Base-by-base conservation (phyloP, 768 basidiomycete genomes). In the Candolleomyces efflorescens region DNA sequence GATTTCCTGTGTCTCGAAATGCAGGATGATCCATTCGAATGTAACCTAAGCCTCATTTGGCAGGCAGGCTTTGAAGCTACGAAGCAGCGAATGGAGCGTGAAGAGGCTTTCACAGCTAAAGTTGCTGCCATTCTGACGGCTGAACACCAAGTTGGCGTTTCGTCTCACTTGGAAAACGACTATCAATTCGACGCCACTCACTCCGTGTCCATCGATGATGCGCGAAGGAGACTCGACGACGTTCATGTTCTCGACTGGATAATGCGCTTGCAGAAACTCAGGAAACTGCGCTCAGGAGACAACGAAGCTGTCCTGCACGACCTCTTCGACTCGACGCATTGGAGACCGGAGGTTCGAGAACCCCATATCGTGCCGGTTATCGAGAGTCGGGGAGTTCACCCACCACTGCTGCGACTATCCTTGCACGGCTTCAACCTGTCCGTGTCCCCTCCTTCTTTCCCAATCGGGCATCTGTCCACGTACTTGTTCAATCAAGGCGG, bases 21-120 rank as follows among this genome's bases (percentile, higher is more conserved):
- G 23, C 83, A 85, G 22, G 95, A 98, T 68, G 90, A 94, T 63
- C 82, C 86, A 1, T 84, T 97, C 56, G 95, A 98, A 70, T 80
- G 82, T 15, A 82, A 78, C 59, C 71, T 97, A 18, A 89, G 84
- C 37, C 75, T 89, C 9, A 89, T 92, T 27, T 90, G 83, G 78
- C 78, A 82, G 58, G 81, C 84, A 49, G 94, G 92, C 0, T 71
- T 81, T 38, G 82, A 84, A 39, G 94, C 93, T 49, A 85, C 86
- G 41, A 80, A 79, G 53, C 79, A 83, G 13, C 78, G 94, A 27
- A 70, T 85, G 46, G 88, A 86, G 51, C 82, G 93, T 0, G 89
- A 94, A 56, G 84, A 86, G 32, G 92, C 90, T 1, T 96, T 96
- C 68, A 73, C 77, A 13, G 86, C 85, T 5, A 94, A 94, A 67